phyloP scores from a whole-genome alignment of 805 yeast species.

The Kazachstania bromeliacearum region DNA sequence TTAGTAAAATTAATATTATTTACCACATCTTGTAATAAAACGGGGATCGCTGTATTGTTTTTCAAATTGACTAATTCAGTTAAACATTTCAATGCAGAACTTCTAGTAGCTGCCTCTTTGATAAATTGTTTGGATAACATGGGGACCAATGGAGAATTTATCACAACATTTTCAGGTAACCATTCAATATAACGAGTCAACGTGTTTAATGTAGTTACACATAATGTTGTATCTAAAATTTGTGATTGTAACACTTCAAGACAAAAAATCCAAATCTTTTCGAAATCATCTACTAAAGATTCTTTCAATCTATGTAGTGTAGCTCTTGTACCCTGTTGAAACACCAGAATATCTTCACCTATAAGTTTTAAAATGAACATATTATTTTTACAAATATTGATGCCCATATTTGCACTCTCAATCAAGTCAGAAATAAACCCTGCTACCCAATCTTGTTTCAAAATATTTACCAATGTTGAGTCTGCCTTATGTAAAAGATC shows the following conservation, averaged over 20 bases:
- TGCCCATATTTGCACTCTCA: constrained; percentile 65
- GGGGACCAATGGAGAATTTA: constrained; percentile 69
- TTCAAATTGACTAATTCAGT: constrained; percentile 80
- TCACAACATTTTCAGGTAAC: constrained; percentile 82
- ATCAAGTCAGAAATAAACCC: constrained; percentile 89
- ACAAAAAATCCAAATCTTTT: constrained; percentile 83
- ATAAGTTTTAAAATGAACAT: constrained; percentile 79
- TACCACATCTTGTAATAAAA: too few relatives aligned
- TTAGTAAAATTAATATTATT: constrained; percentile 59
- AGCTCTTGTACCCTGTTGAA: constrained; percentile 91
- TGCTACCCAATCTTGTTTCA: constrained; percentile 97
- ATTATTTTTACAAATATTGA: constrained; percentile 92
- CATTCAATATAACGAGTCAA: constrained; percentile 77
- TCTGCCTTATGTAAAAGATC: constrained; percentile 86
- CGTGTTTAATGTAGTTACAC: constrained; percentile 70
- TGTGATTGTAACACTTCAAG: constrained; percentile 80
- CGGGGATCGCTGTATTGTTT: constrained; percentile 30
- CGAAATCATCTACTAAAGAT: constrained; percentile 79
- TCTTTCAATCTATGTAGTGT: constrained; percentile 70
- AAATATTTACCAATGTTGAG: constrained; percentile 80
- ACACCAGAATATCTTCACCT: constrained; percentile 62
- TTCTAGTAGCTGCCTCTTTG: constrained; percentile 63
- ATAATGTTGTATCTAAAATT: constrained; percentile 64
- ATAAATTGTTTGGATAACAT: constrained; percentile 65
- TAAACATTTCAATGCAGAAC: constrained; percentile 75